phyloP scores from a whole-genome alignment of 805 yeast genomes.

The Lachancea lanzarotensis region DNA sequence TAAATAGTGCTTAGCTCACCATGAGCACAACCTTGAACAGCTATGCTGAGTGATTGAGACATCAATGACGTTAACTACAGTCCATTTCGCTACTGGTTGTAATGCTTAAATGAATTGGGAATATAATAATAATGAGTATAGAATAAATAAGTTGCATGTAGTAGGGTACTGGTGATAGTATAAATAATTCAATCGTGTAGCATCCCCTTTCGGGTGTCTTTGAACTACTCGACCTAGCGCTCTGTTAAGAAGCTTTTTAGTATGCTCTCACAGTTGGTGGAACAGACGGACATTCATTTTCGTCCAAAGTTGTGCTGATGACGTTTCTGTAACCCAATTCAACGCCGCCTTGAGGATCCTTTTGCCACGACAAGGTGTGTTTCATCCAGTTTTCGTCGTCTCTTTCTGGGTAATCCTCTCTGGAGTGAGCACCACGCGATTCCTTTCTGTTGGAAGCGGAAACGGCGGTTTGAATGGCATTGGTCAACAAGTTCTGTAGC shows the following conservation, averaged over 20 bases:
- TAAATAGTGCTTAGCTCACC: conserved; percentile 67
- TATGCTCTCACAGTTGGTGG: conserved; percentile 97
- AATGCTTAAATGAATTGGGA: background rate
- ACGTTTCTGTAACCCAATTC: conserved; percentile 81
- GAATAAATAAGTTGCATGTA: conserved; percentile 2
- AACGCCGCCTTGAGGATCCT: conserved; percentile 60
- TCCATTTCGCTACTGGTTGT: background rate
- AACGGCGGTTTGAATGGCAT: conserved; percentile 93
- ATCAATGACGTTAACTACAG: background rate
- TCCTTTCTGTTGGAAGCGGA: conserved; percentile 94
- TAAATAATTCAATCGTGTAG: conserved; percentile 1
- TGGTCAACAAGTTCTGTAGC: conserved; percentile 90
- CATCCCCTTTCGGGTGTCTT: background rate
- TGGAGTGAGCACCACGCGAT: conserved; percentile 99
- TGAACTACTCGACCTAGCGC: background rate
- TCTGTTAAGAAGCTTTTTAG: conserved; percentile 33
- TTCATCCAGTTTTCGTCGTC: conserved; percentile 97
- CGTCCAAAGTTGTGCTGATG: conserved; percentile 77
- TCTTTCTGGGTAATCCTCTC: conserved; percentile 95
- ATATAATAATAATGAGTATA: background rate
- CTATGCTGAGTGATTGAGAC: conserved; percentile 37
- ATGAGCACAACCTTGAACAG: conserved; percentile 88
- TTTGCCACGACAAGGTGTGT: conserved; percentile 92
- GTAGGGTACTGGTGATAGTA: conserved; percentile 1
- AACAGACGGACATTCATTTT: conserved; percentile 85